Percentiles rank a stretch among this genome's conserved stretches.
phyloP scores from a whole-genome alignment of 208 protist species.

The Trypanosoma caninum region DNA sequence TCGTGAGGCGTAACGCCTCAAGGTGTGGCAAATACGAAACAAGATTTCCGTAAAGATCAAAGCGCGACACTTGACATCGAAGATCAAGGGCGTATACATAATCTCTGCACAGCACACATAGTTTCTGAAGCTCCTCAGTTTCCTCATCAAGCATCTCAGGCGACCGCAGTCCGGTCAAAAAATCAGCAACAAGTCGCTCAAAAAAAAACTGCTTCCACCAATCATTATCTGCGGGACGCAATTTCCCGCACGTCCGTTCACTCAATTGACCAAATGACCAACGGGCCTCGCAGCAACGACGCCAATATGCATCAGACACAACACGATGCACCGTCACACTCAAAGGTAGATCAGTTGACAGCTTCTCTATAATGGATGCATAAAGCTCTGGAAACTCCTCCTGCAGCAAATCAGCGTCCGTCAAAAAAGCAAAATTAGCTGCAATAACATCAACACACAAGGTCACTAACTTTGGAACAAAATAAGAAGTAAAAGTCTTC shows the following conservation, averaged over 20 bases:
- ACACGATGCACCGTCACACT: conserved; percentile 47
- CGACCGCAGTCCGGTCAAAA: conserved; percentile 46
- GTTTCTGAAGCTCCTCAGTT: conserved; percentile 30
- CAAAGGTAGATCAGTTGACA: conserved; percentile 59
- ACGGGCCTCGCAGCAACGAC: conserved; percentile 65
- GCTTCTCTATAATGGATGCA: conserved; percentile 55
- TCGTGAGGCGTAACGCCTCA: conserved; percentile 65
- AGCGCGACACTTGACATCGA: conserved; percentile 66
- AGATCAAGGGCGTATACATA: conserved; percentile 68
- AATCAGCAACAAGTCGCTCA: conserved; percentile 72
- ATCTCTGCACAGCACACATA: conserved; percentile 69
- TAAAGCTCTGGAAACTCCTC: conserved; percentile 51
- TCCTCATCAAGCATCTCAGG: conserved; percentile 30
- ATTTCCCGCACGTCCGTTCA: conserved; percentile 30
- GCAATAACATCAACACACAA: conserved; percentile 72
- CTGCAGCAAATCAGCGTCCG: conserved; percentile 56
- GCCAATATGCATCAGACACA: conserved; percentile 41
- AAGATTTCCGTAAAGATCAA: conserved; percentile 66
- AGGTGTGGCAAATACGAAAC: conserved; percentile 64
- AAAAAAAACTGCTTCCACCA: conserved; percentile 88
- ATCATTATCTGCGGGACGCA: conserved; percentile 32
- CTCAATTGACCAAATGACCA: conserved; percentile 85
- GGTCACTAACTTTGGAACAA: conserved; percentile 72
- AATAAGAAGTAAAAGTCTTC: conserved; percentile 48
- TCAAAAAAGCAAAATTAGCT: conserved; percentile 48